Conservation (phyloP, 768 basidiomycete species). For the Termitomyces sp. region DNA sequence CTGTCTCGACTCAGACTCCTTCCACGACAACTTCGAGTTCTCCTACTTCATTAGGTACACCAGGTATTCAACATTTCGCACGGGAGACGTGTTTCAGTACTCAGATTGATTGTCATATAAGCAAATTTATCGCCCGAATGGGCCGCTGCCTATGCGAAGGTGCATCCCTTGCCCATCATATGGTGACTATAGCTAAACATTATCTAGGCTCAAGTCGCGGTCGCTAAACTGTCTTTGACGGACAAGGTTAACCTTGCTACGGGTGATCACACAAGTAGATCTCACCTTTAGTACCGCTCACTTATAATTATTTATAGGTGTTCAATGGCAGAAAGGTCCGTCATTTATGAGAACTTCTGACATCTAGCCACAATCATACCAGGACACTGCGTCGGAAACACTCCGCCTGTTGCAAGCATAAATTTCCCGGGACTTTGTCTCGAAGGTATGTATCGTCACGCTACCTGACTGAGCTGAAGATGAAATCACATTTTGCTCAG, state of each 20-base stretch:
- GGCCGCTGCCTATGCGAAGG: conserved; percentile 52
- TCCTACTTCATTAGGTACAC: conserved; percentile 16
- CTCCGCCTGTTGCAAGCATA: conserved; percentile 41
- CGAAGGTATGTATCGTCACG: conserved; percentile 29
- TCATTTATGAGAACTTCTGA: neutral
- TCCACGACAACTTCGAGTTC: conserved; percentile 24
- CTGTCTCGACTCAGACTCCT: conserved; percentile 12
- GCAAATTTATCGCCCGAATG: conserved; percentile 48
- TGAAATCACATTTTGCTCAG: conserved; percentile 16
- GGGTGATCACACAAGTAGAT: conserved; percentile 25
- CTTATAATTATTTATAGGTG: conserved; percentile 20
- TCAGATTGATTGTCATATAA: conserved; percentile 8
- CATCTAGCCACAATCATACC: neutral
- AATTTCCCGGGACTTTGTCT: conserved; percentile 49
- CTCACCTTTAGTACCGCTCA: neutral
- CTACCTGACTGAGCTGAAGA: neutral
- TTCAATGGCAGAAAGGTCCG: conserved; percentile 39
- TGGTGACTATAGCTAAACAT: neutral
- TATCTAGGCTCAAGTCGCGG: conserved; percentile 41
- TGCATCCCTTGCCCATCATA: conserved; percentile 10
- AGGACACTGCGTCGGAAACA: conserved; percentile 51
- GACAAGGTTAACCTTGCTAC: conserved; percentile 59
- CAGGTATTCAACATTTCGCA: conserved; percentile 10
- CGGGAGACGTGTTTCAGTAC: neutral
- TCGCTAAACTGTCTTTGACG: conserved; percentile 47